phyloP scores from a whole-genome alignment of 306 rosid genomes.

The Castanospermum australe region DNA sequence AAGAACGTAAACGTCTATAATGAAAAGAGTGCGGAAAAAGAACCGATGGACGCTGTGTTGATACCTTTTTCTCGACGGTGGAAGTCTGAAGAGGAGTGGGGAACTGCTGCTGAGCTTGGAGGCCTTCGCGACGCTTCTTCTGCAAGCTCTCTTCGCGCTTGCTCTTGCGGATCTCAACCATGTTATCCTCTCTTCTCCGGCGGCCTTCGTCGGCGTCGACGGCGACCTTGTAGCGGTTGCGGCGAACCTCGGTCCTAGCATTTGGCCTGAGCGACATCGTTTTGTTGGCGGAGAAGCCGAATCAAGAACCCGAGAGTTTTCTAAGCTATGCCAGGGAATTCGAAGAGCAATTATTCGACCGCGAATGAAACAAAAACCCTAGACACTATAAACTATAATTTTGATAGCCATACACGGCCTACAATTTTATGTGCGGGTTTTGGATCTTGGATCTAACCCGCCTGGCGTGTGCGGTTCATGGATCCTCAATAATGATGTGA shows the following conservation, averaged over 20 bases:
- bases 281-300: background rate
- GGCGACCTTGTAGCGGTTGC: slow-evolving; percentile 80
- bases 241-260: slow-evolving; percentile 76
- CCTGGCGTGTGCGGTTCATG: background rate
- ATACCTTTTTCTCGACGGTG: slow-evolving; percentile 56
- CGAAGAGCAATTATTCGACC: background rate
- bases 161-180: slow-evolving; percentile 87
- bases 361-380: slow-evolving; percentile 18
- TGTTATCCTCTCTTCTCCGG: slow-evolving; percentile 74
- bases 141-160: slow-evolving; percentile 80
- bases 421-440: background rate
- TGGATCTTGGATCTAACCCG: slow-evolving; percentile 1
- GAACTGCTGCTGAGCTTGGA: slow-evolving; percentile 57
- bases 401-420: background rate
- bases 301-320: background rate
- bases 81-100: slow-evolving; percentile 41
- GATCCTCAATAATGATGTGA: background rate
- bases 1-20: background rate
- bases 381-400: background rate
- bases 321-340: background rate
- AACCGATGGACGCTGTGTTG: background rate
- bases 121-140: slow-evolving; percentile 89
- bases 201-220: slow-evolving; percentile 87
- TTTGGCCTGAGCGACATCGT: slow-evolving; percentile 77
- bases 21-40: background rate